Percentiles rank a stretch among this genome's conserved stretches.
Conservation (phyloP, 768 basidiomycete genomes). For the Pisolithus microcarpus region DNA sequence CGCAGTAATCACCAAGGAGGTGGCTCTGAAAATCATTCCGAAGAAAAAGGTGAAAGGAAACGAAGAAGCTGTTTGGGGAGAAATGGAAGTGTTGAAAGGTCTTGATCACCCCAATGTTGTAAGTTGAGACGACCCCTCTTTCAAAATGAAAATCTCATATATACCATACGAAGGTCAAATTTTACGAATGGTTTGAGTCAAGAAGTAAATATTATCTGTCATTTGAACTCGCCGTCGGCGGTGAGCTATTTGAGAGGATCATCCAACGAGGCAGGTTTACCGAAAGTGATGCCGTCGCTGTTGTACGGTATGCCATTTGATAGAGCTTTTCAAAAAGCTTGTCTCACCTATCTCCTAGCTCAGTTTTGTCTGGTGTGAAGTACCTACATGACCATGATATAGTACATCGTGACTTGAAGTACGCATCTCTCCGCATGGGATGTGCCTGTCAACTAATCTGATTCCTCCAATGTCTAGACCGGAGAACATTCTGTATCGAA, state of each 20-base stretch:
- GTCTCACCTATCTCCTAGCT: conserved; percentile 34
- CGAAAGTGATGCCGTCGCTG: conserved; percentile 79
- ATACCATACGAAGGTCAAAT: conserved; percentile 61
- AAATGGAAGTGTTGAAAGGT: conserved; percentile 89
- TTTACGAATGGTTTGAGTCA: conserved; percentile 95
- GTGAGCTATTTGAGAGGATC: conserved; percentile 91
- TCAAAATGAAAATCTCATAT: background rate
- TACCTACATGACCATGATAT: conserved; percentile 91
- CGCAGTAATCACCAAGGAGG: conserved; percentile 51
- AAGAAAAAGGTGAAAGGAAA: conserved; percentile 96
- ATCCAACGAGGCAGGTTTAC: conserved; percentile 84
- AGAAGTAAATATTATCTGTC: conserved; percentile 91
- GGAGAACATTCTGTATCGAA: conserved; percentile 92
- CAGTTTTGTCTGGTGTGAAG: conserved; percentile 74
- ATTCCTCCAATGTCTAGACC: conserved; percentile 44
- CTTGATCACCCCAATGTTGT: conserved; percentile 91
- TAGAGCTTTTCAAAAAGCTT: background rate
- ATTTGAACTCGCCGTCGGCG: conserved; percentile 90
- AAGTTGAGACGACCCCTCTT: conserved; percentile 18
- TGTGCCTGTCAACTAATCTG: background rate
- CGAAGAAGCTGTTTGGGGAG: conserved; percentile 80
- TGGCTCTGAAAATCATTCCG: conserved; percentile 83
- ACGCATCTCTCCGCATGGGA: conserved; percentile 9
- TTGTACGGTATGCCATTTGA: conserved; percentile 50
- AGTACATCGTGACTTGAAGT: conserved; percentile 96